Evolutionary conservation across 2,329 filamentous ascomycete species (phyloP).

Genomic region (Monosporascus sp.): DNA sequence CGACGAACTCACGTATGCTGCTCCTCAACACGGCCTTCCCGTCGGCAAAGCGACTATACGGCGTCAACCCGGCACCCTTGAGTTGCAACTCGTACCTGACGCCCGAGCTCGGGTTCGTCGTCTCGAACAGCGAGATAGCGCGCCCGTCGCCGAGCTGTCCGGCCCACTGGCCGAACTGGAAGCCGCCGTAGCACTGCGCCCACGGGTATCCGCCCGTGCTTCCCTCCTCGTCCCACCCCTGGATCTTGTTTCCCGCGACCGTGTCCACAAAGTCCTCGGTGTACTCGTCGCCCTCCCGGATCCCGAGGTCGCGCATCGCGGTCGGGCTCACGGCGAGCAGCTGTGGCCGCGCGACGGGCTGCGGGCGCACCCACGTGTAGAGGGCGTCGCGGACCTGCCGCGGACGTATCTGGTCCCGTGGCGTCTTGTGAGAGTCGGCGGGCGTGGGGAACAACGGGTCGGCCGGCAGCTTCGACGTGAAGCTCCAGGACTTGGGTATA

Average conservation of each 20-base stretch:
- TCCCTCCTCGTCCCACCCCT: conserved; percentile 68
- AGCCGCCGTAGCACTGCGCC: conserved; percentile 96
- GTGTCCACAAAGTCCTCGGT: conserved; percentile 71
- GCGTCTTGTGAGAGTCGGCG: conserved; percentile 71
- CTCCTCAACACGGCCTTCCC: conserved; percentile 89
- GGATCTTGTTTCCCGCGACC: conserved; percentile 76
- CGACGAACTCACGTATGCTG: conserved; percentile 90
- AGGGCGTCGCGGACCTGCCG: conserved; percentile 79
- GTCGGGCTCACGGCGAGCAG: conserved; percentile 74
- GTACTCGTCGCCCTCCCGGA: conserved; percentile 61
- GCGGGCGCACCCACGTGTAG: conserved; percentile 87
- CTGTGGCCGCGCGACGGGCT: conserved; percentile 65
- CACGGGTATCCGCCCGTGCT: conserved; percentile 79
- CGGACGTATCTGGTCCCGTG: conserved; percentile 70
- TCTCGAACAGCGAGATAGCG: conserved; percentile 91
- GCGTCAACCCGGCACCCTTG: conserved; percentile 89
- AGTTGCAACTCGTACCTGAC: conserved; percentile 84
- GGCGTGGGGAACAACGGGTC: conserved; percentile 79
- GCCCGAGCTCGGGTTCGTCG: conserved; percentile 67
- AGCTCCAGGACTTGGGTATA: conserved; percentile 61
- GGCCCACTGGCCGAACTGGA: conserved; percentile 80
- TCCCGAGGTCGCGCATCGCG: conserved; percentile 76
- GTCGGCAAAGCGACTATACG: conserved; percentile 94
- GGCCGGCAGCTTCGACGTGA: conserved; percentile 63
- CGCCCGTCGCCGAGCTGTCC: conserved; percentile 92